Evolutionary conservation across 1,284 basidiomycete species (phyloP), one percentile per base, ranked within the genome.

Genomic region (Ustilago vetiveriae): DNA sequence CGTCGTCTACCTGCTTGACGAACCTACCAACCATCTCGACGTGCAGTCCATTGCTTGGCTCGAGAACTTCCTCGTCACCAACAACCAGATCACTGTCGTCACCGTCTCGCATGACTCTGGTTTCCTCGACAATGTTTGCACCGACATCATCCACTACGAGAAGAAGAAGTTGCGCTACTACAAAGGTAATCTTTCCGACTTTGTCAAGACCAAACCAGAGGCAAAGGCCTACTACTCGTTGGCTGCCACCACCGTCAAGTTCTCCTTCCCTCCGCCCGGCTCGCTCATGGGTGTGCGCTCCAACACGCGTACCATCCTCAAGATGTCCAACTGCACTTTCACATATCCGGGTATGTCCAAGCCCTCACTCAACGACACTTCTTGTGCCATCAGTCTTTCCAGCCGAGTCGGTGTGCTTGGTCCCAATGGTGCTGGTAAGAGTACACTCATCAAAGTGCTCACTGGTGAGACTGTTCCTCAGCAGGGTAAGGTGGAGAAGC

Each of bases 111-210:
- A 98, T 86, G 95, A 98, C 85, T 96, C 94, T 74, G 90, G 92
- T 80, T 98, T 98, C 86, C 86, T 98, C 75, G 95, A 98, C 85
- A 91, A 92, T 83, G 88, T 98, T 60, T 97, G 94, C 72, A 94
- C 95, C 70, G 95, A 98, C 84, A 94, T 98, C 79, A 92, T 98
- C 73, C 95, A 98, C 85, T 98, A 98, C 85, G 94, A 98, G 85
- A 85, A 85, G 74, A 98, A 98, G 86, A 96, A 95, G 86, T 88
- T 98, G 72, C 92, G 89, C 48, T 97, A 95, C 85, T 98, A 98
- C 84, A 89, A 88, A 50, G 95, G 95, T 63, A 97, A 97, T 84
- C 87, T 98, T 33, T 92, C 92, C 52, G 86, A 88, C 50, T 98
- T 98, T 82, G 95, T 98, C 60, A 89, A 88, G 79, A 88, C 88